Conservation (phyloP, 768 basidiomycete species). For the Postia placenta region DNA sequence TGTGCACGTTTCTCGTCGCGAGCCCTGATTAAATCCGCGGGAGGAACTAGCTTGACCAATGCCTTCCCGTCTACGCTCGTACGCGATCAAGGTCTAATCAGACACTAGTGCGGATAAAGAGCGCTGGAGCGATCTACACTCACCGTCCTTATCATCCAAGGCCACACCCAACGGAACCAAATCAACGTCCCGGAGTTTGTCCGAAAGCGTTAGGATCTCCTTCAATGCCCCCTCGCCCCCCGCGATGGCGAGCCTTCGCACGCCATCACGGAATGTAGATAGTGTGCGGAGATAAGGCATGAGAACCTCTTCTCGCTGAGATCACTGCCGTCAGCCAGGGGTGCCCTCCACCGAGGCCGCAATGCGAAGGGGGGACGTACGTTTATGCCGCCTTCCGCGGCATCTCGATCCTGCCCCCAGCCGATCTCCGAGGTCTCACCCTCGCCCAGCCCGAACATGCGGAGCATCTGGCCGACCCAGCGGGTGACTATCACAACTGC, state of each 20-base stretch:
- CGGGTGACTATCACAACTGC: conserved; percentile 58
- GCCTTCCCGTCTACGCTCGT: conserved; percentile 84
- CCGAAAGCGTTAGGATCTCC: conserved; percentile 82
- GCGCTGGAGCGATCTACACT: conserved; percentile 11
- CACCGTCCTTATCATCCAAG: conserved; percentile 93
- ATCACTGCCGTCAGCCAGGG: conserved; percentile 6
- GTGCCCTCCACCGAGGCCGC: neutral
- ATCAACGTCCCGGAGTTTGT: conserved; percentile 85
- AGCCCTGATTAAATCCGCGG: conserved; percentile 72
- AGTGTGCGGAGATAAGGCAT: conserved; percentile 86
- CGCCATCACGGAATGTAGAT: conserved; percentile 87
- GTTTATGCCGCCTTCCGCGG: conserved; percentile 40
- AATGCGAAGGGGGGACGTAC: conserved; percentile 29
- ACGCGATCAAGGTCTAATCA: neutral
- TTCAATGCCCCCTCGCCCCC: conserved; percentile 59
- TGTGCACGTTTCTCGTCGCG: conserved; percentile 85
- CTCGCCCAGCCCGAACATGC: conserved; percentile 76
- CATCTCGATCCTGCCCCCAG: conserved; percentile 69
- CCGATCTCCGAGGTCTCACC: conserved; percentile 65
- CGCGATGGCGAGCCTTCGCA: conserved; percentile 75
- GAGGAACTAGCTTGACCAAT: conserved; percentile 85
- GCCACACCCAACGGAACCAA: conserved; percentile 93
- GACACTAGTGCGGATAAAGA: neutral
- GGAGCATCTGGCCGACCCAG: conserved; percentile 71
- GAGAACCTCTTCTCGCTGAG: conserved; percentile 74